These are phyloP conservation scores for Sclerotiophoma versabilis DNA, from an alignment of 2,329 filamentous ascomycete genomes.

Conservation along the genomic window DNA sequence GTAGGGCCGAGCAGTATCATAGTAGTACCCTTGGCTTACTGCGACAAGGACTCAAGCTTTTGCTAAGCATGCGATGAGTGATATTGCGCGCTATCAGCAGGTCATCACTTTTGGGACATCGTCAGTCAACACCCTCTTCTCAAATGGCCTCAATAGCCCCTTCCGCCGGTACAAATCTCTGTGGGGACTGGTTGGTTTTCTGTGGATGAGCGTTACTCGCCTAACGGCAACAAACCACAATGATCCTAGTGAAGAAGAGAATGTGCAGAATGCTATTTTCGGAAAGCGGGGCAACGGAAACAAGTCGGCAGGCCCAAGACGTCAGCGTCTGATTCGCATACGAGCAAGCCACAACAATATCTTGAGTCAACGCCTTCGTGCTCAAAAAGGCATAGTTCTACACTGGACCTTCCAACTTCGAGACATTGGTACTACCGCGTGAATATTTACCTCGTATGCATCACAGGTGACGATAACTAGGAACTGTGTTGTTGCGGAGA, in stretches of 20 bases:
- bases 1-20: not conserved
- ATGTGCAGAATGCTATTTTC: slow-evolving; percentile 10
- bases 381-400: not conserved
- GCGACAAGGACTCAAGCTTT: slow-evolving; percentile 5
- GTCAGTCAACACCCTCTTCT: not conserved
- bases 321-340: slow-evolving; percentile 8
- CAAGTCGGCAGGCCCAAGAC: not conserved
- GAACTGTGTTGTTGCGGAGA: not conserved
- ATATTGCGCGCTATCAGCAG: not conserved
- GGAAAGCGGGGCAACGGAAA: slow-evolving; percentile 6
- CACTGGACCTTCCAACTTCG: no score
- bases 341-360: slow-evolving; percentile 1
- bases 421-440: not conserved
- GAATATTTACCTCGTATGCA: not conserved
- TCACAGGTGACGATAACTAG: not conserved
- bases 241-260: slow-evolving; percentile 4
- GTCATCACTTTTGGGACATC: not conserved
- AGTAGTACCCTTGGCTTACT: not conserved
- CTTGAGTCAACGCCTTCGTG: not conserved
- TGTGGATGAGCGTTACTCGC: slow-evolving; percentile 10
- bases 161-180: slow-evolving; percentile 2
- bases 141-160: not conserved
- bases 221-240: not conserved
- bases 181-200: slow-evolving; percentile 3
- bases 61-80: slow-evolving; percentile 4